Evolutionary conservation across 305 asterid genomes (phyloP), one percentile per base, ranked within the genome.

Genomic region (Ajuga reptans): DNA sequence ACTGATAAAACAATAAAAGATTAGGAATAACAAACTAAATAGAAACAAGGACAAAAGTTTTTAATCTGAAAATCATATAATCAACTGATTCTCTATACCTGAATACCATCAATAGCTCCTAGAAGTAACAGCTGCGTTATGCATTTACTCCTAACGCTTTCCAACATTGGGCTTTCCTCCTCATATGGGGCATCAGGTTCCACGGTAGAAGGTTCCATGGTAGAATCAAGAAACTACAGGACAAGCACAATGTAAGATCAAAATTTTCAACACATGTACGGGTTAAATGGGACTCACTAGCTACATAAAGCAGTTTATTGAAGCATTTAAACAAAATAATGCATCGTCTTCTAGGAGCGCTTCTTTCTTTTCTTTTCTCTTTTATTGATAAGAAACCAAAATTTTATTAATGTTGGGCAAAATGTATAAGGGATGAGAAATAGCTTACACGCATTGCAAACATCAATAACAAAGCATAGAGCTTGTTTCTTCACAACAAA

Each of bases 51-150:
- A 41, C 51, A 8, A 62, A 58, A 72, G 6, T 56, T 47, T 43
- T 51, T 9, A 7, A 39, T 56, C 43, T 14, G 46, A 69, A 47
- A 37, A 54, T 56, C 58, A 71, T 37, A 70, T 36, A 54, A 66
- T 43, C 29, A 62, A 45, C 45, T 41, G 69, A 70, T 60, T 36
- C 45, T 34, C 39, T 10, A 43, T 83, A 94, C 99, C 97, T 94
- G 99, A 79, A 91, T 91, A 77, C 91, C 83, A 69, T 94, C 97
- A 75, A 94, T 83, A 66, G 92, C 92, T 61, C 97, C 95, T 60
- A 94, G 75, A 73, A 94, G 99, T 78, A 94, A 80, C 75, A 94
- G 78, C 84, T 94, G 99, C 0, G 99, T 91, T 72, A 94, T 77
- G 84, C 99, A 91, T 85, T 94, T 94, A 82, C 96, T 86, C 87